Base-by-base conservation (phyloP, 208 protist species). In the Trypanosomatidae sp. region DNA sequence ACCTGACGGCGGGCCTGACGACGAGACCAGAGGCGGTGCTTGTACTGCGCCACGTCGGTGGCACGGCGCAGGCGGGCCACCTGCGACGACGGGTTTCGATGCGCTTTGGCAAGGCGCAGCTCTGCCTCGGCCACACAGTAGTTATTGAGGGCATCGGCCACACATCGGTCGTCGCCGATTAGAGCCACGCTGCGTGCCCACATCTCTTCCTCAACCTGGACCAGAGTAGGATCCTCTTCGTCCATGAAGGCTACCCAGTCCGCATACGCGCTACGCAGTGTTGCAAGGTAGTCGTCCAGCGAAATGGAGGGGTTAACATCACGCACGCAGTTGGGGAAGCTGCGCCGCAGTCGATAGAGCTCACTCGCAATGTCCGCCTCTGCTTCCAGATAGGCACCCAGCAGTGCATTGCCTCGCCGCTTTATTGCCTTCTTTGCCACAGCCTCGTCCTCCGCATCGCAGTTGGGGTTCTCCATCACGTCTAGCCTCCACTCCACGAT, bases 261-360 rank as follows among this genome's bases (percentile, higher is more conserved):
- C 28, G 78, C 80, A 65, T 90, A 86, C 52, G 73, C 73, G 3
- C 59, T 62, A 6, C 79, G 73, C 59, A 94, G 71, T 13, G 84
- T 79, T 19, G 76, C 62, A 28, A 91, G 83, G 70, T 80, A 86
- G 62, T 83, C 81, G 64, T 94, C 82, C 30, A 76, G 22, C 60
- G 85, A 67, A 25, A 94, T 79, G 33, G 80, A 79, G 0, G 90
- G 85, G 68, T 92, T 88, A 22, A 91, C 82, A 69, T 94, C 82
- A 0, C 80, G 85, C n/a, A 82, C 85, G 49, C 88, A 91, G 47
- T 82, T 87, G 3, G 87, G 83, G 71, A 89, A 87, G 22, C 44
- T 25, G n/a, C 79, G 73, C 25, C 85, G 87, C 58, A 94, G 80
- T 5, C 46, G 65, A 17, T 68, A 44, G 46, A 89, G 59, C 41